Evolutionary conservation across 495 filamentous ascomycete genomes (phyloP).

Genomic region (Penicillium cataractarum): DNA sequence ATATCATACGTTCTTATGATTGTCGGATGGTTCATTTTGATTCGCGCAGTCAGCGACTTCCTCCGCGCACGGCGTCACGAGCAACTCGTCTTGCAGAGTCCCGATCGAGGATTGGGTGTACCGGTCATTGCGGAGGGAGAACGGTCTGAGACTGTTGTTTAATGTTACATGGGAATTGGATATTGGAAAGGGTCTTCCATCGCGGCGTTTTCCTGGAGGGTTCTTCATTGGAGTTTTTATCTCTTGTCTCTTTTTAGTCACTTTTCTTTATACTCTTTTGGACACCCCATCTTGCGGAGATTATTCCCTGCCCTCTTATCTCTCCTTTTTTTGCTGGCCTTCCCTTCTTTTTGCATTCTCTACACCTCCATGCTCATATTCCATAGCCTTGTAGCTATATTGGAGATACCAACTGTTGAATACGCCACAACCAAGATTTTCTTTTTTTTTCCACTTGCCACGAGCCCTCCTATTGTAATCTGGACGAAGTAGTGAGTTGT

Average conservation of each 20-base stretch:
- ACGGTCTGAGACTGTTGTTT: constrained; percentile 80
- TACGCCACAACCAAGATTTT: constrained; percentile 12
- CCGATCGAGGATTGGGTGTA: constrained; percentile 83
- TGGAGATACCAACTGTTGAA: constrained; percentile 43
- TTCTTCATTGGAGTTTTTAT: constrained; percentile 22
- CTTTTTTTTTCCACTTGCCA: constrained; percentile 13
- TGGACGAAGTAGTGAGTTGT: background rate
- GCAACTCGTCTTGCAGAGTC: constrained; percentile 89
- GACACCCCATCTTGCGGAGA: constrained; percentile 26
- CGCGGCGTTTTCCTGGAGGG: constrained; percentile 12
- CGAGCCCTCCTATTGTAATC: background rate
- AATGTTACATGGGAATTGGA: constrained; percentile 24
- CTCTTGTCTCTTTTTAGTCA: constrained; percentile 15
- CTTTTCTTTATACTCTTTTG: constrained; percentile 14
- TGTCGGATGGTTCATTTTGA: constrained; percentile 96
- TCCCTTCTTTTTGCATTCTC: constrained; percentile 18
- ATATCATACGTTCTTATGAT: constrained; percentile 95
- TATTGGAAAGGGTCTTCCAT: constrained; percentile 15
- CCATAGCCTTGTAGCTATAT: constrained; percentile 28
- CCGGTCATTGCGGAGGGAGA: constrained; percentile 91
- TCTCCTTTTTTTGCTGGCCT: constrained; percentile 16
- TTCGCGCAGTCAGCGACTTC: constrained; percentile 86
- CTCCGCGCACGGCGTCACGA: constrained; percentile 86
- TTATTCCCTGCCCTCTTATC: constrained; percentile 9
- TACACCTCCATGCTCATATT: constrained; percentile 13